These are phyloP conservation scores for Nemania sp. DNA, from an alignment of 2,329 filamentous ascomycete genomes.

Conservation along the genomic window DNA sequence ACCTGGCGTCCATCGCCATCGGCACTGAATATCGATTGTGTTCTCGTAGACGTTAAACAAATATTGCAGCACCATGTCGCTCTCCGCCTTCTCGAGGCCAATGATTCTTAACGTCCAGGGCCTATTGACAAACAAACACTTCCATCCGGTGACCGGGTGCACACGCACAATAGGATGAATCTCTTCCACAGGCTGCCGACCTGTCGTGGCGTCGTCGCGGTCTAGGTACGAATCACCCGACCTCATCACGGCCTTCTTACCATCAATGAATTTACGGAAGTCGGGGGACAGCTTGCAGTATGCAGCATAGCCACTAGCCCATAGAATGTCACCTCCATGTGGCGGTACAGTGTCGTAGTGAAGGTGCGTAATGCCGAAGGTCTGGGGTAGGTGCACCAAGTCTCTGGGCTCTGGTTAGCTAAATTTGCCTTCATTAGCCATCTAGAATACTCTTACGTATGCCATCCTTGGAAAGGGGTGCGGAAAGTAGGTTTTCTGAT, in stretches of 20 bases:
- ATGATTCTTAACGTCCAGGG: conserved; percentile 17
- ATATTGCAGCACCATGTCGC: conserved; percentile 21
- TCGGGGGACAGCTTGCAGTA: conserved; percentile 27
- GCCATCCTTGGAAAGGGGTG: conserved; percentile 25
- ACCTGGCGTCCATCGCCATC: conserved; percentile 21
- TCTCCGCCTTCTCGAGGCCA: conserved; percentile 23
- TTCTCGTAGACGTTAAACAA: conserved; percentile 26
- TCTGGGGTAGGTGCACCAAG: conserved; percentile 13
- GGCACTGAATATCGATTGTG: conserved; percentile 22
- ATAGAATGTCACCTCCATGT: conserved; percentile 19
- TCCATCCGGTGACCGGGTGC: conserved; percentile 18
- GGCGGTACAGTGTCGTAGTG: conserved; percentile 22
- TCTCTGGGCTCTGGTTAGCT: conserved; percentile 3
- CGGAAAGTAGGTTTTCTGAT: conserved; percentile 25
- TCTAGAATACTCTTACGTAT: conserved; percentile 14
- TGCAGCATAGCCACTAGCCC: conserved; percentile 19
- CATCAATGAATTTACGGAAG: conserved; percentile 26
- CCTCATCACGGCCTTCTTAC: conserved; percentile 20
- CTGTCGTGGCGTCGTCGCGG: conserved; percentile 5
- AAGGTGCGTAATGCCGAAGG: conserved; percentile 25
- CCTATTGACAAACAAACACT: conserved; percentile 20
- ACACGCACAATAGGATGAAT: conserved; percentile 30
- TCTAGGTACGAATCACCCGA: conserved; percentile 22
- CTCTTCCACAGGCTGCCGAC: conserved; percentile 2
- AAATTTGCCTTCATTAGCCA: background rate